Base-by-base conservation (phyloP, 2,329 filamentous ascomycete species). In the Daldinia sp. region DNA sequence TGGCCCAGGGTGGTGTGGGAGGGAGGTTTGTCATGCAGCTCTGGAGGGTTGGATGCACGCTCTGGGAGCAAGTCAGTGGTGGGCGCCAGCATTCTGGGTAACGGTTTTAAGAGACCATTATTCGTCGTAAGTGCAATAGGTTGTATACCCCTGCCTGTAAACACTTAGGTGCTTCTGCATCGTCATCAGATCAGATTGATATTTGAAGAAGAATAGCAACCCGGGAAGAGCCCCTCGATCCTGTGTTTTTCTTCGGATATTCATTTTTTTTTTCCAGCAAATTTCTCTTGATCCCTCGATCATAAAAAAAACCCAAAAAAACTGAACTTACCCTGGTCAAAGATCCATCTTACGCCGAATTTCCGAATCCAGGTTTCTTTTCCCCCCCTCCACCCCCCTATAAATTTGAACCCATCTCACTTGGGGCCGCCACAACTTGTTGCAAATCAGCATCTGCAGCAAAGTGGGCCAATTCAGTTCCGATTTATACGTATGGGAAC, bases 181-280 rank as follows among this genome's bases (percentile, higher is more conserved):
- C 48, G n/a, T n/a, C n/a, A n/a, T n/a, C n/a, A n/a, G n/a, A 49
- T 50, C 58, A 58, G 57, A 53, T 63, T 60, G 35, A 19, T 67
- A 65, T 67, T 65, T 63, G 34, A 63, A 58, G 58, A 58, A n/a
- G 25, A 58, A 57, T 25, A 21, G 50, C 23, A 30, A 43, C 41
- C 64, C 61, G 19, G 30, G 37, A 27, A 51, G 47, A 60, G 49
- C 64, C 61, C 64, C 41, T 64, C 61, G n/a, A 64, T 58, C 55
- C 34, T 57, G 15, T 41, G 15, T 41, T 35, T 49, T 50, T 8
- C 17, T 49, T 48, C 27, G 13, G 41, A 41, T 11, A 55, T 34
- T 55, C 32, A 23, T 56, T 30, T 59, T 50, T 64, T 48, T 59
- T 50, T 64, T 48, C 51, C 43, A 37, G 50, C 37, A 49, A 59